Evolutionary conservation across 139 green algal species (phyloP).

Genomic region (Chlorella sp.): DNA sequence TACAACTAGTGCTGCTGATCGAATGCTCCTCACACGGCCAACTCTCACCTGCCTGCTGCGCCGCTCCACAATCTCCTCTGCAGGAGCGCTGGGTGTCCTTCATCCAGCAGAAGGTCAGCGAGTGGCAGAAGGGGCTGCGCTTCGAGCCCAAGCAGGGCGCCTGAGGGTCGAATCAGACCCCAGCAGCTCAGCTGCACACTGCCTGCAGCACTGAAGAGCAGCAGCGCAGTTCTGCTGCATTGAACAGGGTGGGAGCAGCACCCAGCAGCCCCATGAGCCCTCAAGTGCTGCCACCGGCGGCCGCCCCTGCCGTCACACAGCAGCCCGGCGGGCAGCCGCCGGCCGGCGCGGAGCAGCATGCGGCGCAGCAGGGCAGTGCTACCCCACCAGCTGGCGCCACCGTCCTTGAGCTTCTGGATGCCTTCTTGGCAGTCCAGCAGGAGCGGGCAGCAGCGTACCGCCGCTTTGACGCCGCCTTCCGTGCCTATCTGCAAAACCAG

Average conservation of each 20-base stretch:
- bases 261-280: slow-evolving; percentile 4
- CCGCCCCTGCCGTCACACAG: background rate
- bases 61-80: no score
- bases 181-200: background rate
- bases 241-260: background rate
- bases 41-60: no score
- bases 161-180: background rate
- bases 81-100: slow-evolving; percentile 1
- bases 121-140: slow-evolving; percentile 29
- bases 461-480: slow-evolving; percentile 19
- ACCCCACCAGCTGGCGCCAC: background rate
- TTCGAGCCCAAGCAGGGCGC: slow-evolving; percentile 19
- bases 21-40: no score
- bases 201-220: background rate
- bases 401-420: slow-evolving; percentile 27
- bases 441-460: slow-evolving; percentile 38
- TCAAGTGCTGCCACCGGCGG: background rate
- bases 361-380: background rate
- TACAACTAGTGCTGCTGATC: no score
- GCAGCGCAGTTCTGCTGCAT: background rate
- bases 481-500: slow-evolving; percentile 2
- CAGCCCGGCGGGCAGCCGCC: background rate
- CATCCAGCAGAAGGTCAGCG: background rate
- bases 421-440: slow-evolving; percentile 31
- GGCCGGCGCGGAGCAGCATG: background rate